Percentiles rank a stretch among this genome's conserved stretches.
These are phyloP conservation scores for Aspergillus udagawae DNA, from an alignment of 2,329 filamentous ascomycete species.

Conservation along the genomic window DNA sequence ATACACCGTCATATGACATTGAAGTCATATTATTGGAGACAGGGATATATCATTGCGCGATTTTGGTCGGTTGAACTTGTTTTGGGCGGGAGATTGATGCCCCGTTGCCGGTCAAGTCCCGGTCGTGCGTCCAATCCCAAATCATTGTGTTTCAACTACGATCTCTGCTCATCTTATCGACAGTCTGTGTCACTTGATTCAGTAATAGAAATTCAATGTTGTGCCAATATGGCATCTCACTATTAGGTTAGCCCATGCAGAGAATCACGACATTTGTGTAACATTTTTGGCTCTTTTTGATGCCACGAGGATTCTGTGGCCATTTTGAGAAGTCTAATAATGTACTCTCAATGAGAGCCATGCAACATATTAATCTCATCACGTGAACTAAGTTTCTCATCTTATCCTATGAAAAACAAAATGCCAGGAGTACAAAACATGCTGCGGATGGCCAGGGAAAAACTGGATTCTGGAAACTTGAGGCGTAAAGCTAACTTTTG, in stretches of 20 bases:
- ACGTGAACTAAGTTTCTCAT: not conserved
- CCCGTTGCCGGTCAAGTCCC: not conserved
- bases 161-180: not conserved
- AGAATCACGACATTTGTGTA: not conserved
- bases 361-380: not conserved
- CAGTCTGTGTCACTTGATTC: not conserved
- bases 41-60: not conserved
- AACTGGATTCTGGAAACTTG: not conserved
- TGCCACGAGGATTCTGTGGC: not conserved
- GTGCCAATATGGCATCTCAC: not conserved
- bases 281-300: not conserved
- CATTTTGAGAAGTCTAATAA: not conserved
- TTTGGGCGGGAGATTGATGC: not conserved
- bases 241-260: not conserved
- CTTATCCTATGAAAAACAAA: not conserved
- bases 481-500: not conserved
- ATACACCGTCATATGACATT: not conserved
- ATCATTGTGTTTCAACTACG: not conserved
- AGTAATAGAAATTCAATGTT: not conserved
- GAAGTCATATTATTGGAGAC: not conserved
- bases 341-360: not conserved
- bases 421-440: not conserved
- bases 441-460: not conserved
- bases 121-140: not conserved
- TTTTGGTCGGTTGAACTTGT: not conserved